These are phyloP conservation scores for Hypericum perforatum DNA, from an alignment of 345 rosid species.

Conservation along the genomic window DNA sequence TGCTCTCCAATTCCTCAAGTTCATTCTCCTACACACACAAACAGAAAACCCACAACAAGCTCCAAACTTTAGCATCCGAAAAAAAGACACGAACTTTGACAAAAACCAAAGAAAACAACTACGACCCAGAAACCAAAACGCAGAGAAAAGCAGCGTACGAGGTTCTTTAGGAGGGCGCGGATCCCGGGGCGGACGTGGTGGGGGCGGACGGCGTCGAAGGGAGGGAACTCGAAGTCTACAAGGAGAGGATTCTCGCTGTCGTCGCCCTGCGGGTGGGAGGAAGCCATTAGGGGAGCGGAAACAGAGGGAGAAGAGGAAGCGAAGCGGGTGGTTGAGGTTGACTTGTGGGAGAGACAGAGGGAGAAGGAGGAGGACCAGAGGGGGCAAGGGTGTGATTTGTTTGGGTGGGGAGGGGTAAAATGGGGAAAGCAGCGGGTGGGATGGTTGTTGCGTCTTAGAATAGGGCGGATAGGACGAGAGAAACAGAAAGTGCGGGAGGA, in stretches of 20 bases:
- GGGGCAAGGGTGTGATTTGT: constrained; percentile 20
- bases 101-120: background rate
- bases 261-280: constrained; percentile 12
- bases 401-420: constrained; percentile 25
- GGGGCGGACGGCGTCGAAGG: constrained; percentile 56
- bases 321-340: constrained; percentile 14
- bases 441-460: constrained; percentile 15
- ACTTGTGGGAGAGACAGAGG: constrained; percentile 1
- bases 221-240: constrained; percentile 65
- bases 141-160: constrained; percentile 27
- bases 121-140: constrained; percentile 3
- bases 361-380: background rate
- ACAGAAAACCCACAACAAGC: constrained; percentile 4
- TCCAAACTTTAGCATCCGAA: background rate
- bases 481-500: constrained; percentile 31
- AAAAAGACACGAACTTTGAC: background rate
- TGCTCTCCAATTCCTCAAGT: constrained; percentile 60
- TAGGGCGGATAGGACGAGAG: constrained; percentile 31
- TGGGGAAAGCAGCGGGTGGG: constrained; percentile 12
- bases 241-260: constrained; percentile 53
- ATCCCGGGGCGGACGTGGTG: constrained; percentile 69
- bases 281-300: constrained; percentile 23
- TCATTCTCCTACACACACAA: constrained; percentile 45
- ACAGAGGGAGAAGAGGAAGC: constrained; percentile 18
- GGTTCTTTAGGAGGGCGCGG: constrained; percentile 52